Conservation (phyloP, 495 filamentous ascomycete species). For the Neurospora sp. region DNA sequence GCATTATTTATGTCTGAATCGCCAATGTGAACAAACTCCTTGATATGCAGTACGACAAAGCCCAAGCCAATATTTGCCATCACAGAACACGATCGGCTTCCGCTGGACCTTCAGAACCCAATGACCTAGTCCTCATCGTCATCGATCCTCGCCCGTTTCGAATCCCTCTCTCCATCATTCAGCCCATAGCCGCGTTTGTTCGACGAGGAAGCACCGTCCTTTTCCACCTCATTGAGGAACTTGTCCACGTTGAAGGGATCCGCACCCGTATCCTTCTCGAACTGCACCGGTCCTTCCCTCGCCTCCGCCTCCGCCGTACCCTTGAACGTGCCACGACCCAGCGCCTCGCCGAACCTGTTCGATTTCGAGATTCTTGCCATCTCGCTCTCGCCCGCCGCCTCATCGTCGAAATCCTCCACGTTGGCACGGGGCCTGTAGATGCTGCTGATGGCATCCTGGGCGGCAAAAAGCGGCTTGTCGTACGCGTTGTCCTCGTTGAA, state of each 20-base stretch:
- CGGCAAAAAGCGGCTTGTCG: conserved; percentile 94
- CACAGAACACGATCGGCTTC: background rate
- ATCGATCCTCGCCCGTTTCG: conserved; percentile 73
- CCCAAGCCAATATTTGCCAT: background rate
- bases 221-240: conserved; percentile 72
- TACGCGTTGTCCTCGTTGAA: conserved; percentile 98
- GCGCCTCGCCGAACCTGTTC: conserved; percentile 66
- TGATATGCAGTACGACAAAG: background rate
- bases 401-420: conserved; percentile 62
- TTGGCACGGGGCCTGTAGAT: conserved; percentile 81
- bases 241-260: conserved; percentile 91
- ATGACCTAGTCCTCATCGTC: conserved; percentile 46
- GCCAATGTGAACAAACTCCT: background rate
- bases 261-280: conserved; percentile 76
- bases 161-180: conserved; percentile 59
- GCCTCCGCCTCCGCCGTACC: conserved; percentile 81
- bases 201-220: conserved; percentile 34
- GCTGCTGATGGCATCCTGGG: conserved; percentile 88
- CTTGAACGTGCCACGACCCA: conserved; percentile 87
- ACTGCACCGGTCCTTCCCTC: conserved; percentile 89
- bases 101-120: background rate
- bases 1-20: background rate
- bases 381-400: conserved; percentile 68
- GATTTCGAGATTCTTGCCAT: conserved; percentile 79
- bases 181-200: conserved; percentile 77